phyloP scores from a whole-genome alignment of 139 green algal species.

The Raphidocelis subcapitata region DNA sequence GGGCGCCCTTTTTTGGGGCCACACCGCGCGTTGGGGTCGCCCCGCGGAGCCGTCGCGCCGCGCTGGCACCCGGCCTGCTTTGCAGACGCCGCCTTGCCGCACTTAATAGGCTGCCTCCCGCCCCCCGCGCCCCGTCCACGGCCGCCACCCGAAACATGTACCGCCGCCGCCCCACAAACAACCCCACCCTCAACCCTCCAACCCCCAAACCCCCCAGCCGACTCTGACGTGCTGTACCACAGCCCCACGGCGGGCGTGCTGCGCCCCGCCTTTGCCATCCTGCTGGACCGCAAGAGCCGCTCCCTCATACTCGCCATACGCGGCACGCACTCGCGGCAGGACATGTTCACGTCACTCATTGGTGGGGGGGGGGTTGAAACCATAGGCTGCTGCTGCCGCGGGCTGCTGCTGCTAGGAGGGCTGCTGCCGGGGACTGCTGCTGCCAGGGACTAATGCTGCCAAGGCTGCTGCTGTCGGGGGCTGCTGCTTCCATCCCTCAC shows the following conservation, averaged over 20 bases:
- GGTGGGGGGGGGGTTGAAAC: slow-evolving; percentile 29
- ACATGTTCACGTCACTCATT: slow-evolving; percentile 78
- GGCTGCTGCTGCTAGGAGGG: background rate
- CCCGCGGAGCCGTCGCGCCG: too few species aligned
- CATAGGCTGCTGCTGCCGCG: background rate
- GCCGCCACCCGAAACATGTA: too few species aligned
- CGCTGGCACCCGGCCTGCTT: too few species aligned
- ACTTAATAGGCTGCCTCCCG: too few species aligned
- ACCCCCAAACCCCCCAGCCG: background rate
- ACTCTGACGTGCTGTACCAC: slow-evolving; percentile 47
- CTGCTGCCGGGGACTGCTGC: background rate
- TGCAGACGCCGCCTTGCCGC: too few species aligned
- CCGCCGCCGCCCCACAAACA: too few species aligned
- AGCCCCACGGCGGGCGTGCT: slow-evolving; percentile 70
- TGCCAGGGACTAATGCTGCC: too few species aligned
- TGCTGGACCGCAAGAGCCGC: slow-evolving; percentile 54
- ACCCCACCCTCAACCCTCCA: background rate
- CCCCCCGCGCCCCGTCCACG: too few species aligned
- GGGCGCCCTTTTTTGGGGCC: background rate
- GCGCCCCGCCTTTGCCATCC: slow-evolving; percentile 73
- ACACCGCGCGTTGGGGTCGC: too few species aligned
- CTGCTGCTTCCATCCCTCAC: too few species aligned
- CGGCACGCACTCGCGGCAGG: slow-evolving; percentile 81
- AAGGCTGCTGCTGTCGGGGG: background rate
- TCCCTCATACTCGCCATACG: slow-evolving; percentile 75